Evolutionary conservation across 768 basidiomycete species (phyloP).

Genomic region (Psilocybe cyanescens): DNA sequence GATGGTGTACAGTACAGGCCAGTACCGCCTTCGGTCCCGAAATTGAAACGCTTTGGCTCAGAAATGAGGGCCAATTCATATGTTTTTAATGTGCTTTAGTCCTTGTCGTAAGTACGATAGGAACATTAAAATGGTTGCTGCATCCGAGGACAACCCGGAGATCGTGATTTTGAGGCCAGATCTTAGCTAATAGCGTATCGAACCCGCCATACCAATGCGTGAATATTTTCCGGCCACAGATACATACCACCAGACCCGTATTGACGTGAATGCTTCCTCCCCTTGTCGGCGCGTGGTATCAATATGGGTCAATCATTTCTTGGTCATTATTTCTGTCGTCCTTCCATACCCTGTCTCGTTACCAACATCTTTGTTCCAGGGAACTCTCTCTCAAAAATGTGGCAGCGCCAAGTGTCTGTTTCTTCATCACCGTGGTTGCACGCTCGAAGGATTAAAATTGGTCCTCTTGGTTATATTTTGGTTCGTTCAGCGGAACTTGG

Average conservation of each 20-base stretch:
- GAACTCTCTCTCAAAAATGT: background rate
- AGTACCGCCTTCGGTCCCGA: background rate
- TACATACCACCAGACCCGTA: background rate
- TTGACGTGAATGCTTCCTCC: background rate
- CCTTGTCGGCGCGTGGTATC: background rate
- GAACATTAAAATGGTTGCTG: background rate
- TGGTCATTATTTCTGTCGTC: background rate
- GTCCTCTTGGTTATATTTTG: too few species aligned
- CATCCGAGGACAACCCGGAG: constrained; percentile 26
- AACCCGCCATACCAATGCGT: background rate
- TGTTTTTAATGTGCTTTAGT: background rate
- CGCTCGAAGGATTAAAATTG: too few species aligned
- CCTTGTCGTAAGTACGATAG: background rate
- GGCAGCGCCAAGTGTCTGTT: background rate
- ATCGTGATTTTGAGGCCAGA: background rate
- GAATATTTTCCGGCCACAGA: background rate
- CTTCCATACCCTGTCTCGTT: background rate
- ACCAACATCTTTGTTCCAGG: background rate
- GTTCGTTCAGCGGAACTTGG: too few species aligned
- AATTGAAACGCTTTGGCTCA: background rate
- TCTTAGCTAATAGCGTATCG: constrained; percentile 7
- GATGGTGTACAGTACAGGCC: background rate
- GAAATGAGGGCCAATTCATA: background rate
- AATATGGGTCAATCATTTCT: background rate
- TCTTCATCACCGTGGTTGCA: too few species aligned